Percentiles rank a stretch among this genome's conserved stretches.
Conservation (phyloP, 2,329 filamentous ascomycete genomes). For the Aspergillus sp. region DNA sequence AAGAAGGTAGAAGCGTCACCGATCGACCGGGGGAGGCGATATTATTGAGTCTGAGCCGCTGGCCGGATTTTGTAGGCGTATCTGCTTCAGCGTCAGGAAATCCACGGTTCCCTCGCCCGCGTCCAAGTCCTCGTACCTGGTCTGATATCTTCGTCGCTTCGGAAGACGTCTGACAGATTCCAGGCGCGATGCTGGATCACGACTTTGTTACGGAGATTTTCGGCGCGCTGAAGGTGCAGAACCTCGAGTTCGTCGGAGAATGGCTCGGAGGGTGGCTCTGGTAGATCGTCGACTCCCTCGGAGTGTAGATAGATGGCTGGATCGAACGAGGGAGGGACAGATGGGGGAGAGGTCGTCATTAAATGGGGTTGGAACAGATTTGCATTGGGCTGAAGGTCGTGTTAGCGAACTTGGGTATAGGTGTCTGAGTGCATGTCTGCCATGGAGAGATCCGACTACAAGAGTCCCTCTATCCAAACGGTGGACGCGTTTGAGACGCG, state of each 20-base stretch:
- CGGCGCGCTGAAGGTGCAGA: slow-evolving; percentile 31
- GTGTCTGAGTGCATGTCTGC: no score
- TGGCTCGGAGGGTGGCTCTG: slow-evolving; percentile 29
- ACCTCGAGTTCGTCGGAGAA: slow-evolving; percentile 43
- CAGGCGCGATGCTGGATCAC: slow-evolving; percentile 45
- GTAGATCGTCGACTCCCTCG: slow-evolving; percentile 29
- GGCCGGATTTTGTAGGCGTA: slow-evolving; percentile 35
- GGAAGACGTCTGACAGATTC: slow-evolving; percentile 43
- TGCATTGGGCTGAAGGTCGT: slow-evolving; percentile 4
- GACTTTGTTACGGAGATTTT: slow-evolving; percentile 36
- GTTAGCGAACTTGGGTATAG: background rate
- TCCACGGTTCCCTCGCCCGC: background rate
- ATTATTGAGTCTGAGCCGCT: slow-evolving; percentile 12
- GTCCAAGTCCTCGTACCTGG: slow-evolving; percentile 24
- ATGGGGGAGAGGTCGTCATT: slow-evolving; percentile 35
- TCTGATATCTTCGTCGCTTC: slow-evolving; percentile 42
- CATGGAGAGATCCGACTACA: no score
- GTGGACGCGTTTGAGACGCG: slow-evolving; percentile 20
- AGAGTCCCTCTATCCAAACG: slow-evolving; percentile 1
- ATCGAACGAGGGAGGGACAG: slow-evolving; percentile 50
- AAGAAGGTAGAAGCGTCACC: slow-evolving; percentile 29
- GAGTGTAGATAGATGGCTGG: slow-evolving; percentile 51
- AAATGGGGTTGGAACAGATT: slow-evolving; percentile 16
- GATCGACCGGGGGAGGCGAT: slow-evolving; percentile 13
- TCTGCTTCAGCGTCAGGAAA: slow-evolving; percentile 23